These are phyloP conservation scores for Calonectria fujianensis DNA, from an alignment of 2,329 filamentous ascomycete genomes.

Conservation along the genomic window DNA sequence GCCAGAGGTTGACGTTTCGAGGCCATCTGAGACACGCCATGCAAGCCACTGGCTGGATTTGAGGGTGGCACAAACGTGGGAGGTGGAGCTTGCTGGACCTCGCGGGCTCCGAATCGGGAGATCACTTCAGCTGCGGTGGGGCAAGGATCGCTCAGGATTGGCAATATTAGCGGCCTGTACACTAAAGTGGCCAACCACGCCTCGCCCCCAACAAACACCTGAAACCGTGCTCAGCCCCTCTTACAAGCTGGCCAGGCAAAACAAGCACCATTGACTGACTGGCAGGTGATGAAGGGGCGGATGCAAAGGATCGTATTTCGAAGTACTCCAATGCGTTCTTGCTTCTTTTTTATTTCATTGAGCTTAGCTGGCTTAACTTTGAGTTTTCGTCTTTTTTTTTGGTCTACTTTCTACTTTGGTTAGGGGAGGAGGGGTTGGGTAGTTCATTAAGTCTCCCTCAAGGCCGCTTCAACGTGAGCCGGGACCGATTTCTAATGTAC, in stretches of 20 bases:
- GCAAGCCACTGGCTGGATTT: constrained; percentile 13
- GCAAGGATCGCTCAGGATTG: constrained; percentile 7
- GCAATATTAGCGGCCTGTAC: constrained; percentile 10
- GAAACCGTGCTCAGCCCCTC: constrained; percentile 33
- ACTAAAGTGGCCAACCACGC: constrained; percentile 32
- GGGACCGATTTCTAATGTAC: constrained; percentile 12
- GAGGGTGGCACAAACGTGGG: constrained; percentile 27
- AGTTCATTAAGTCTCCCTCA: background rate
- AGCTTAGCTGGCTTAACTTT: background rate
- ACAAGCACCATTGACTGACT: constrained; percentile 14
- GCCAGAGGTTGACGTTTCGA: constrained; percentile 11
- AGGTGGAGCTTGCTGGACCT: background rate
- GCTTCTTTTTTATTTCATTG: background rate
- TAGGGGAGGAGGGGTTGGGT: background rate
- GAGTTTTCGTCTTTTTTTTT: background rate
- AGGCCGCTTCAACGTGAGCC: background rate
- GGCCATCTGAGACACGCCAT: constrained; percentile 20
- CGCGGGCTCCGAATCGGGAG: constrained; percentile 2
- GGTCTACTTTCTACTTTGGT: background rate
- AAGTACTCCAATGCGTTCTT: background rate
- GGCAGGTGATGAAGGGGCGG: constrained; percentile 2
- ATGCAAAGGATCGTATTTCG: background rate
- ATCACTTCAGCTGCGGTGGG: constrained; percentile 3
- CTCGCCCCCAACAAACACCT: constrained; percentile 32
- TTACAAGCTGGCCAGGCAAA: constrained; percentile 13